Base-by-base conservation (phyloP, 2,329 filamentous ascomycete species). In the Fusarium tanahbumbuense region DNA sequence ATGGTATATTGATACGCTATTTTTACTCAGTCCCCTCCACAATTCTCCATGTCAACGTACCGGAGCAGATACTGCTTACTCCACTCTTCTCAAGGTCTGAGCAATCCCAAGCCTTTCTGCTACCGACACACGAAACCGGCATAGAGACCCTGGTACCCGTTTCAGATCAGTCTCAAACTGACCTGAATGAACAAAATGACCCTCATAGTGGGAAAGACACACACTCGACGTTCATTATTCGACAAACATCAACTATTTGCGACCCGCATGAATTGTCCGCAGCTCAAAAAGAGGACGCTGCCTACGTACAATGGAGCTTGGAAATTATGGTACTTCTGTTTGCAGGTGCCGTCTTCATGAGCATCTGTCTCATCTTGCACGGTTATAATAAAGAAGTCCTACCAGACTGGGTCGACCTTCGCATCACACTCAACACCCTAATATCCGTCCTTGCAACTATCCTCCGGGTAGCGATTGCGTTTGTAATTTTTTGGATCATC, bases 401-500 rank as follows among this genome's bases (percentile, higher is more conserved):
- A 41, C 37, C 37, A 20, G 37, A 5, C 2, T 41, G 37, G 37
- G 12, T 13, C 3, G 8, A 20, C 5, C 37, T 41, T 9, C 11
- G 1, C 1, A 20, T 41, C 11, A 41, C 37, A 20, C 37, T 41
- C 15, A 41, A 41, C 6, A 41, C 37, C 6, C 37, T 41, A 11
- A 41, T 41, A 0, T 41, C 37, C 6, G 6, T 41, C 11, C 37
- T 41, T 13, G 37, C 37, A 0, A 41, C 37, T 5, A 6, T 20
- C 18, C 1, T 41, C 1, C 37, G 37, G 0, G n/a, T 1, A 0
- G 4, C n/a, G 5, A 41, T 41, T 5, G 37, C 37, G 5, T 41
- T 41, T 0, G n/a, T 41, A 0, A 3, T 4, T 0, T 41, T 41
- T 20, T n/a, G 20, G 4, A 41, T 41, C 0, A 3, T 41, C 0